phyloP scores from a whole-genome alignment of 2,329 filamentous ascomycete genomes.

The Fusarium sp. region DNA sequence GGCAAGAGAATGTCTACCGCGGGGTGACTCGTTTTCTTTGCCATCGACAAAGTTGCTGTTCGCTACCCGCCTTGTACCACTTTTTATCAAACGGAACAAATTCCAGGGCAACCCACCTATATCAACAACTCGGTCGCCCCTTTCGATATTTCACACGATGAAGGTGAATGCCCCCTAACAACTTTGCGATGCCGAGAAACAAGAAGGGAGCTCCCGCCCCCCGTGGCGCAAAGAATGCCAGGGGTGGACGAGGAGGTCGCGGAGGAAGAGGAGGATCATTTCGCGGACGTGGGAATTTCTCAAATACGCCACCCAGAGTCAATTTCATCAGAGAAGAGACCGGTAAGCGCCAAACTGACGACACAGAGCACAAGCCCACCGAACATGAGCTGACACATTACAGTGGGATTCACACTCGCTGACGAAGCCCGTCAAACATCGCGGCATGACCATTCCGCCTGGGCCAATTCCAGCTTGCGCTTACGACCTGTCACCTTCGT shows the following conservation, averaged over 20 bases:
- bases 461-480: constrained; percentile 57
- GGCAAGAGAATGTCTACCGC: constrained; percentile 11
- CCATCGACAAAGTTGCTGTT: constrained; percentile 18
- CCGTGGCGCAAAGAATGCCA: constrained; percentile 33
- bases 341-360: constrained; percentile 21
- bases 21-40: constrained; percentile 38
- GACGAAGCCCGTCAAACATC: constrained; percentile 64
- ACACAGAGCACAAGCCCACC: neutral
- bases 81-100: constrained; percentile 1
- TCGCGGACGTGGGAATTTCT: constrained; percentile 25
- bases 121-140: neutral
- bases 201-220: constrained; percentile 40
- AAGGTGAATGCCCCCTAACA: constrained; percentile 5
- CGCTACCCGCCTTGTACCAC: constrained; percentile 1
- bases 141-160: constrained; percentile 20
- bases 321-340: constrained; percentile 21
- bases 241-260: constrained; percentile 35
- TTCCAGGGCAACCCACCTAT: neutral
- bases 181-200: constrained; percentile 38
- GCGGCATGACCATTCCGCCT: constrained; percentile 56
- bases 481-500: constrained; percentile 63
- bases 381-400: constrained; percentile 16
- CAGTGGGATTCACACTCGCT: constrained; percentile 49
- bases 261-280: constrained; percentile 24
- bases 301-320: constrained; percentile 7